These are phyloP conservation scores for Neospermospora avenae DNA, from an alignment of 2,329 filamentous ascomycete species.

Conservation along the genomic window DNA sequence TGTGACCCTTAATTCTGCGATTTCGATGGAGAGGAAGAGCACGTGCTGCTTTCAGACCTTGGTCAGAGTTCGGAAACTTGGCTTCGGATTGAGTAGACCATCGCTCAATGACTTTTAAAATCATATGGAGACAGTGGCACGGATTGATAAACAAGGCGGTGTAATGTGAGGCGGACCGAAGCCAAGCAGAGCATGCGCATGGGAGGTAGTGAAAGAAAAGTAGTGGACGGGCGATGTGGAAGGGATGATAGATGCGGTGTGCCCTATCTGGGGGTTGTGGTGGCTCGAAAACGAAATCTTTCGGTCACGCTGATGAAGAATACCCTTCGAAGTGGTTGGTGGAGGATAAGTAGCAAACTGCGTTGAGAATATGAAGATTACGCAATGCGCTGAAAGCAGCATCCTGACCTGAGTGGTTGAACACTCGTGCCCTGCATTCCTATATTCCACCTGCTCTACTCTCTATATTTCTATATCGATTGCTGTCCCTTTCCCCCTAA, in stretches of 20 bases:
- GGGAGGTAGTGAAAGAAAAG: constrained; percentile 32
- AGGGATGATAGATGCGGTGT: constrained; percentile 25
- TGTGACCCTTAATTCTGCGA: constrained; percentile 29
- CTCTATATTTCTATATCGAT: too few species aligned
- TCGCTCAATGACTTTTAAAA: constrained; percentile 3
- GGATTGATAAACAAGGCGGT: constrained; percentile 22
- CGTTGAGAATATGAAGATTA: neutral
- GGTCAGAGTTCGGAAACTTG: neutral
- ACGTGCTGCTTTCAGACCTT: constrained; percentile 9
- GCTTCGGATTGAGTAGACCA: constrained; percentile 13
- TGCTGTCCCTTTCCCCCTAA: too few species aligned
- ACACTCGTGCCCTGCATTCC: too few species aligned
- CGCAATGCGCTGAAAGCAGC: neutral
- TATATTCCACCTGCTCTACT: too few species aligned
- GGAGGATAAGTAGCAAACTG: constrained; percentile 5
- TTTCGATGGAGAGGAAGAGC: constrained; percentile 20
- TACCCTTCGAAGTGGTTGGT: constrained; percentile 9
- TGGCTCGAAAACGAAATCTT: neutral
- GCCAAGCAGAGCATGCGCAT: neutral
- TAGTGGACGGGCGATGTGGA: constrained; percentile 31
- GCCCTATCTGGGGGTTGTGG: constrained; percentile 10
- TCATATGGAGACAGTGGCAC: constrained; percentile 32
- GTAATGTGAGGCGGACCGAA: constrained; percentile 3
- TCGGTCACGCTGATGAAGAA: neutral
- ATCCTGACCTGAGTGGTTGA: too few species aligned